A percentile compares a stretch with the other conserved stretches of the same genome.
Evolutionary conservation across 768 basidiomycete species (phyloP).

Genomic region (Rhodotorula taiwanensis): DNA sequence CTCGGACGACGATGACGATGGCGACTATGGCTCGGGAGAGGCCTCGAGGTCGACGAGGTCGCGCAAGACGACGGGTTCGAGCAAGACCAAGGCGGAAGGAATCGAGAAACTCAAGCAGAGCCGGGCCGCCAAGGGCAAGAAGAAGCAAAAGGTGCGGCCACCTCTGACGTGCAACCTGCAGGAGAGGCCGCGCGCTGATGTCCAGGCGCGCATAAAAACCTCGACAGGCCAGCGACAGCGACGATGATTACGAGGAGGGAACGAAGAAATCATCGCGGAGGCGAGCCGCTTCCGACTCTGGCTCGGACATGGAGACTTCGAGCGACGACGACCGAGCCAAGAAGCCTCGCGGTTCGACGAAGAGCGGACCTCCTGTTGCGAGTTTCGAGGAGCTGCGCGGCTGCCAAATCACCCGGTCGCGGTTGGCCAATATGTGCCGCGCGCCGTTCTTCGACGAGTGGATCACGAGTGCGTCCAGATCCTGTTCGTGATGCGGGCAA

Average conservation of each 20-base stretch:
- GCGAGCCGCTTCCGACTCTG: slow-evolving; percentile 46
- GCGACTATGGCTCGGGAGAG: slow-evolving; percentile 58
- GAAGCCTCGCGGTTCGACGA: slow-evolving; percentile 49
- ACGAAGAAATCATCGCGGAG: neutral
- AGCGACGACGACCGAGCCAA: slow-evolving; percentile 53
- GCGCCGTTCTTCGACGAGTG: slow-evolving; percentile 82
- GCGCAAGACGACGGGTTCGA: slow-evolving; percentile 48
- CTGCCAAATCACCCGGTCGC: slow-evolving; percentile 61
- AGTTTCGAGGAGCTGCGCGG: slow-evolving; percentile 53
- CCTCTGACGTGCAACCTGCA: too few relatives aligned
- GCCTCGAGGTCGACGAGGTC: slow-evolving; percentile 51
- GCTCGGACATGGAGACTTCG: slow-evolving; percentile 73
- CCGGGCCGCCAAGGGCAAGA: slow-evolving; percentile 81
- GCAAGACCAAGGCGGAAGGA: slow-evolving; percentile 25
- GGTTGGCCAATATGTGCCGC: slow-evolving; percentile 63
- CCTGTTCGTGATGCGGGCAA: too few relatives aligned
- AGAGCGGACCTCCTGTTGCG: neutral
- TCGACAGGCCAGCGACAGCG: slow-evolving; percentile 34
- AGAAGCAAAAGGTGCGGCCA: slow-evolving; percentile 46
- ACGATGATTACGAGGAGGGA: slow-evolving; percentile 48
- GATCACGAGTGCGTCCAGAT: slow-evolving; percentile 56
- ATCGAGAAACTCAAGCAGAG: slow-evolving; percentile 66
- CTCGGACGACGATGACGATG: slow-evolving; percentile 62
- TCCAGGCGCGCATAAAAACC: too few relatives aligned
- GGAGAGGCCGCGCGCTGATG: too few relatives aligned